Evolutionary conservation across 352 stramenopile genomes (phyloP), one percentile per base, ranked within the genome.

Genomic region (Halophytophthora polymorphica): DNA sequence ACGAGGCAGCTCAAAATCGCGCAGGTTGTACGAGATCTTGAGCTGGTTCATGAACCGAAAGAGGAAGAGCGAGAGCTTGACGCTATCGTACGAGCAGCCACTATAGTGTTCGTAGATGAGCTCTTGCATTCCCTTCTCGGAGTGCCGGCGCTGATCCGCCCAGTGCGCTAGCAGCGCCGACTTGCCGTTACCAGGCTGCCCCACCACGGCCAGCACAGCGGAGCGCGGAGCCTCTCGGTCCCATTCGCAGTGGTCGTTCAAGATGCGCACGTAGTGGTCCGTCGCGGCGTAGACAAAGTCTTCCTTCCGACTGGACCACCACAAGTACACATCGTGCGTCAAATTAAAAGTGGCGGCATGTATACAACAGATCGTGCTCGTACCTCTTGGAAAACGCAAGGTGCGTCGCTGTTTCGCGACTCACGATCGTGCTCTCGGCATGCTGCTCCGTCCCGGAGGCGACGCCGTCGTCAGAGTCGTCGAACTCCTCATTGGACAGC

Each of bases 21-120:
- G 68, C n/a, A 93, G 71, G 7, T 43, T 69, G 38, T 84, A 89
- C 18, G 74, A 79, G 18, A 75, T 64, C 36, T 88, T 88, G 56
- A 93, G 66, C 50, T 91, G 73, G 43, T 75, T 69, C 79, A 93
- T 92, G 49, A 90, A 76, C 22, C 83, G 74, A 54, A 89, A 93
- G 19, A 93, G 68, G 58, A 90, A 88, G 37, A 90, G 58, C 43
- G 83, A 88, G 13, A 93, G 63, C 52, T 90, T 88, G 47, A 93
- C 78, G 45, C 77, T 90, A 54, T 93, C 83, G 50, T 86, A 93
- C 15, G 83, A 92, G 50, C 83, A 90, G 11, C 83, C 83, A 12
- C 64, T 58, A 45, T 90, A 90, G 62, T 93, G 83, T 34, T 91
- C 73, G 45, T 90, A 90, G 50, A 93, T 87, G 39, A 92, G 65